These are phyloP conservation scores for Podospora tetraspora DNA, from an alignment of 495 filamentous ascomycete genomes.

Conservation along the genomic window DNA sequence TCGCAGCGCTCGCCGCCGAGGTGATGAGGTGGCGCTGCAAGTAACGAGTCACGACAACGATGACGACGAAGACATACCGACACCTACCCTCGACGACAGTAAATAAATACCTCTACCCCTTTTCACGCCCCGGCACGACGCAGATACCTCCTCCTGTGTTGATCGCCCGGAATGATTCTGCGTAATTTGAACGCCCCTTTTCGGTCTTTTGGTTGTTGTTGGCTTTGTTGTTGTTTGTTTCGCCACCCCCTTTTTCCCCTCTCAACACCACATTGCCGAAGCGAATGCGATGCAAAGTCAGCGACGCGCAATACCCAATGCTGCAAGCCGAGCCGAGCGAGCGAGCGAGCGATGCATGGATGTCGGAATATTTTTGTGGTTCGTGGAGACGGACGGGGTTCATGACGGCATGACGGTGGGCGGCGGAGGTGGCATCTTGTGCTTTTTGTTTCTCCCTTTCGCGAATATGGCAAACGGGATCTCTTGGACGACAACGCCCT, in stretches of 20 bases:
- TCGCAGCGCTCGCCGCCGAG: conserved; percentile 13
- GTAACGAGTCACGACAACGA: conserved; percentile 10
- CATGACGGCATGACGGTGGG: not conserved
- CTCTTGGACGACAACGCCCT: not conserved
- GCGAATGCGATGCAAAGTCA: not conserved
- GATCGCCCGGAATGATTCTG: not conserved
- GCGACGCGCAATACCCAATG: not conserved
- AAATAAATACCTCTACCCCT: not conserved
- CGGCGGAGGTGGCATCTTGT: not conserved
- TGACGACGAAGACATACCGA: not conserved
- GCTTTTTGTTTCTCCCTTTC: not conserved
- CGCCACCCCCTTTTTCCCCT: not conserved
- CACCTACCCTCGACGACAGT: conserved; percentile 2
- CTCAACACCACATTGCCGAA: not conserved
- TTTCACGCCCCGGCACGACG: not conserved
- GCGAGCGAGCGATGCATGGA: not conserved
- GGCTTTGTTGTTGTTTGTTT: not conserved
- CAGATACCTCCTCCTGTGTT: too few relatives aligned
- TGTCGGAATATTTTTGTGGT: not conserved
- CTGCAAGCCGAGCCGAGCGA: not conserved
- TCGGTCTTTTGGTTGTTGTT: not conserved
- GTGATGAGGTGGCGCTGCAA: not conserved
- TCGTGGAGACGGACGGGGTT: not conserved
- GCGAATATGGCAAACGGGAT: not conserved
- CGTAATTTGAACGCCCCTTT: not conserved